Base-by-base conservation (phyloP, 495 filamentous ascomycete genomes). In the Neurospora hispaniola region DNA sequence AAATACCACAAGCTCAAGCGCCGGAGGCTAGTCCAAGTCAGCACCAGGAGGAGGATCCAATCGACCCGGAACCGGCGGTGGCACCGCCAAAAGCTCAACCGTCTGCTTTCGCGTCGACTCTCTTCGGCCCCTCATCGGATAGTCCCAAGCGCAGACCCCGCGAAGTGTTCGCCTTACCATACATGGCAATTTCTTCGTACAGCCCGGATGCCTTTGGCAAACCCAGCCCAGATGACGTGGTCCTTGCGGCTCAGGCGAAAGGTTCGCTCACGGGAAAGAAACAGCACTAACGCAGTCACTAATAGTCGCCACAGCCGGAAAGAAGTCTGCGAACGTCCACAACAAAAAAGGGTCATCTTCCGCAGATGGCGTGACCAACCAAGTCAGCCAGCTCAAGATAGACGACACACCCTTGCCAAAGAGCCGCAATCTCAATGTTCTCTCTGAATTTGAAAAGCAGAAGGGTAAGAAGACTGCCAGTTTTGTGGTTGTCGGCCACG, bases 401-500 rank as follows among this genome's bases (percentile, higher is more conserved):
- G 88, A 89, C 73, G 91, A 93, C 74, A 85, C 89, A 44, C 88
- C 91, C 2, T 89, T 89, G 48, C 88, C 91, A 14, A 94, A 90
- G 79, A 94, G 91, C 78, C 97, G 95, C 79, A 94, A 94, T 72
- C 81, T 98, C 20, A 88, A 98, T 79, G 94, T 98, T 6, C 76
- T 95, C 12, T 88, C 89, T 59, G 95, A 95, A 75, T 96, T 92
- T 77, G 87, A 90, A 76, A 94, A 91, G 73, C 85, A 87, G 31
- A 89, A 88, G 46, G 85, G 85, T 74, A 99, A 98, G 81, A 91
- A 91, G 72, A 89, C 88, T 43, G 94, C 93, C 69, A 98, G 93
- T 77, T 98, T 99, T 83, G 94, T 98, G 14, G 96, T 99, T 6
- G 95, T 99, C 77, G 94, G 96, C 43, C 96, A 99, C 81, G 96